Conservation (phyloP, 2,329 filamentous ascomycete species). For the Calonectria leucothoes region DNA sequence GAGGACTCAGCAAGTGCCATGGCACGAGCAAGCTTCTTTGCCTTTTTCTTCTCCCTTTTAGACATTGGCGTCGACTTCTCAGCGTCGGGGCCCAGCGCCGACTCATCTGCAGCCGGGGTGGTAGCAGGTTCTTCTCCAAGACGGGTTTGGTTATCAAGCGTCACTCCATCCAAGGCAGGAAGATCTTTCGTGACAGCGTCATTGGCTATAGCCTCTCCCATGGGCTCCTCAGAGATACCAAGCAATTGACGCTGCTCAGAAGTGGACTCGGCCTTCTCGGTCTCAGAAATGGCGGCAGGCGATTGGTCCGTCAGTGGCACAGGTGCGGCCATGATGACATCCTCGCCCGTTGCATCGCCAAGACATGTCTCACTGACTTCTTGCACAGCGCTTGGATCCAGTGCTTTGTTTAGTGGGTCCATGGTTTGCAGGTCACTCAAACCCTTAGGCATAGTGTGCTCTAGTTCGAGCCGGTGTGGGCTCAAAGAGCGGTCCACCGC, state of each 20-base stretch:
- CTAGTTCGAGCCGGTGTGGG: constrained; percentile 7
- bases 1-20: constrained; percentile 18
- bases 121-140: neutral
- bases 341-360: neutral
- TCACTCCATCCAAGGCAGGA: neutral
- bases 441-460: neutral
- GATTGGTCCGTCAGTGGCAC: neutral
- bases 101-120: neutral
- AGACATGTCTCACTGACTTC: neutral
- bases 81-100: constrained; percentile 18
- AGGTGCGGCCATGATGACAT: constrained; percentile 8
- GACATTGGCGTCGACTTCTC: constrained; percentile 36
- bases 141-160: neutral
- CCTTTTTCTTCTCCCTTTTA: constrained; percentile 52
- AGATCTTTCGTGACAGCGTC: neutral
- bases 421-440: neutral
- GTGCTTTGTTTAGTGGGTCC: neutral
- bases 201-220: neutral
- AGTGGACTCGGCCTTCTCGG: neutral
- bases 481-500: constrained; percentile 2
- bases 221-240: neutral
- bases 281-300: neutral
- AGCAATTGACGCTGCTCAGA: neutral
- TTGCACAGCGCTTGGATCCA: neutral
- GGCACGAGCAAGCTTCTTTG: constrained; percentile 45